Percentiles rank a stretch among this genome's conserved stretches.
These are phyloP conservation scores for Backusella mclennaniae DNA, from an alignment of 192 early-diverging fungal species.

Conservation along the genomic window DNA sequence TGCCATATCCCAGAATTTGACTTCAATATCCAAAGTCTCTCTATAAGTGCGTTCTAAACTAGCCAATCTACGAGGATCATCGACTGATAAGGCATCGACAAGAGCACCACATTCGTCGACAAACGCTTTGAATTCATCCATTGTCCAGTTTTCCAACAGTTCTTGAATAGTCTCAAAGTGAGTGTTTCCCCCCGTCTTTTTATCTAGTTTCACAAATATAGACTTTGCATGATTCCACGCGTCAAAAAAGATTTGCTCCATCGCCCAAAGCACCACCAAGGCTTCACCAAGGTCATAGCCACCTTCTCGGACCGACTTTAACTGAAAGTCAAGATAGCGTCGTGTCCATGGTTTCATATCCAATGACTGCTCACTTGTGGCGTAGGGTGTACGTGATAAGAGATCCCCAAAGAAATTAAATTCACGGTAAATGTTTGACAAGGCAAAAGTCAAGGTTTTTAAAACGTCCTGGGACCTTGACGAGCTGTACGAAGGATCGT, in stretches of 20 bases:
- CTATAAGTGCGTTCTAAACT: slow-evolving; percentile 11
- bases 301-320: slow-evolving; percentile 14
- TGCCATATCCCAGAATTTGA: slow-evolving; percentile 26
- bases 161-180: slow-evolving; percentile 19
- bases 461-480: background rate
- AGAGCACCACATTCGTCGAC: slow-evolving; percentile 17
- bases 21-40: slow-evolving; percentile 21
- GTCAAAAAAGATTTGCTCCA: slow-evolving; percentile 26
- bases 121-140: slow-evolving; percentile 20
- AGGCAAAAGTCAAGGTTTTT: slow-evolving; percentile 22
- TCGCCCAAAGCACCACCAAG: slow-evolving; percentile 23
- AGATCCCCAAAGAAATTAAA: slow-evolving; percentile 18
- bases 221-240: slow-evolving; percentile 27
- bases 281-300: slow-evolving; percentile 18
- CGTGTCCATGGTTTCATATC: slow-evolving; percentile 10
- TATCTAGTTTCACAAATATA: background rate
- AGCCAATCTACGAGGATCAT: background rate
- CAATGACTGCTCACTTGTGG: background rate
- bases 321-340: slow-evolving; percentile 21
- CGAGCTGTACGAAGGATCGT: background rate
- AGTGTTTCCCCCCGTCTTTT: background rate
- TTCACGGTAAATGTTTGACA: slow-evolving; percentile 23
- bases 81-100: background rate
- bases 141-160: slow-evolving; percentile 24
- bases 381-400: slow-evolving; percentile 1